Base-by-base conservation (phyloP, 2,329 filamentous ascomycete species). In the Ophiosphaerella korrae region DNA sequence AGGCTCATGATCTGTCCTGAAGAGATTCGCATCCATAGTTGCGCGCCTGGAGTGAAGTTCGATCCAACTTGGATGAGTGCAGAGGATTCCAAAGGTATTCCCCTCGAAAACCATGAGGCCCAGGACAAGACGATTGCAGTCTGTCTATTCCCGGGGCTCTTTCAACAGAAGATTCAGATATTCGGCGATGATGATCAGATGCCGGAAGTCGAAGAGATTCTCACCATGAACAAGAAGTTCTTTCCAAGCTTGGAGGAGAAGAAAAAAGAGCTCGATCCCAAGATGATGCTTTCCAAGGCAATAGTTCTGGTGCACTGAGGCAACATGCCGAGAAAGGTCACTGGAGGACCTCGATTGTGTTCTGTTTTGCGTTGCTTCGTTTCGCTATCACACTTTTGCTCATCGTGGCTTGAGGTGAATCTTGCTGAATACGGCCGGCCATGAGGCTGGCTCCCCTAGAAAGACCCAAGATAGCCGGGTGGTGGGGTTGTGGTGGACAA, bases 51-150 rank as follows among this genome's bases (percentile, higher is more conserved):
- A 1, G 40, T 21, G 2, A 2, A 1, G 3, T 64, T 56, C 38
- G 36, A 61, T 24, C 13, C 43, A 0, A 8, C 9, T 5, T 55
- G 50, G 36, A 64, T 63, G 61, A 14, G 35, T 6, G 53, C 53
- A 2, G 48, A 52, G 18, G 29, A 50, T 14, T 14, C 14, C 0
- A 32, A 42, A 1, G 52, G 53, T 7, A 16, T 36, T 3, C 12
- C 29, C 0, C 3, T 58, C 1, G 1, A 24, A 4, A 45, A 48
- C 12, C 21, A 9, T 2, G 9, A 49, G 9, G 45, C 49, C 6
- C 31, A 3, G 7, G 40, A 29, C 0, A 55, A 37, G 35, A 42
- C 26, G 7, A 38, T 64, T 2, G 31, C 16, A 31, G 21, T 23
- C 3, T 42, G 45, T 42, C 16, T 48, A 9, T 48, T 48, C 16